phyloP scores from a whole-genome alignment of 1,139 yeast species.

The Magnusiomyces suaveolens region DNA sequence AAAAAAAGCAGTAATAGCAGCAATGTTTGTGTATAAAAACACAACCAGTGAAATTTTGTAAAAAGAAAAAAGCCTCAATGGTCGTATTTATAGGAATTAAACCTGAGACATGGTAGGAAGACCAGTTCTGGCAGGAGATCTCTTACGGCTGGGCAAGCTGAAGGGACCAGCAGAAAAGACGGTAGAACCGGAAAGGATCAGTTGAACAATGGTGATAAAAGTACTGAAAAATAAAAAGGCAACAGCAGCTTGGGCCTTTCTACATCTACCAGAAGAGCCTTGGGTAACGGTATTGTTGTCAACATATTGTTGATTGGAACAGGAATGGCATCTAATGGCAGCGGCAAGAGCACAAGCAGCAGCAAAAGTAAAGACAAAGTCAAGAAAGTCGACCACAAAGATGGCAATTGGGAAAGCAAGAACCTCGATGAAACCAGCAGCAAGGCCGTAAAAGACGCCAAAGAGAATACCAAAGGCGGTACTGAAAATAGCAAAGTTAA shows the following conservation, averaged over 20 bases:
- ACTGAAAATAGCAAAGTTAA: slow-evolving; percentile 77
- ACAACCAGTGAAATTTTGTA: neutral
- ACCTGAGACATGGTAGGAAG: slow-evolving; percentile 47
- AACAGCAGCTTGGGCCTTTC: slow-evolving; percentile 85
- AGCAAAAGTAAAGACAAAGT: slow-evolving; percentile 83
- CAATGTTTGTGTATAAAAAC: no score
- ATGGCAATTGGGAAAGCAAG: slow-evolving; percentile 82
- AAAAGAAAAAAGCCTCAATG: neutral
- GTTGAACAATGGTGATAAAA: slow-evolving; percentile 62
- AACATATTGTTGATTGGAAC: slow-evolving; percentile 58
- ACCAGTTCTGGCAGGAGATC: slow-evolving; percentile 60
- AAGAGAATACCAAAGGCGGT: slow-evolving; percentile 77
- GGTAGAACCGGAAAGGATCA: slow-evolving; percentile 50
- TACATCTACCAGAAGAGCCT: slow-evolving; percentile 75
- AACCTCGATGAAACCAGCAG: slow-evolving; percentile 67
- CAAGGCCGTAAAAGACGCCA: slow-evolving; percentile 67
- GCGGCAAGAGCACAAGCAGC: slow-evolving; percentile 94
- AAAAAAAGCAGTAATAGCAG: neutral
- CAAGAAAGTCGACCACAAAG: slow-evolving; percentile 69
- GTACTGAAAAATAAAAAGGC: slow-evolving; percentile 88
- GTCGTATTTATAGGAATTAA: neutral
- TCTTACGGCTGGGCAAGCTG: slow-evolving; percentile 40
- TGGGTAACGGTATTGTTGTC: slow-evolving; percentile 58
- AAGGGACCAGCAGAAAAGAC: slow-evolving; percentile 67
- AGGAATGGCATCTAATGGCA: slow-evolving; percentile 76